Percentiles rank a stretch among this genome's conserved stretches.
phyloP scores from a whole-genome alignment of 2,329 filamentous ascomycete genomes.

The Coniella vitis region DNA sequence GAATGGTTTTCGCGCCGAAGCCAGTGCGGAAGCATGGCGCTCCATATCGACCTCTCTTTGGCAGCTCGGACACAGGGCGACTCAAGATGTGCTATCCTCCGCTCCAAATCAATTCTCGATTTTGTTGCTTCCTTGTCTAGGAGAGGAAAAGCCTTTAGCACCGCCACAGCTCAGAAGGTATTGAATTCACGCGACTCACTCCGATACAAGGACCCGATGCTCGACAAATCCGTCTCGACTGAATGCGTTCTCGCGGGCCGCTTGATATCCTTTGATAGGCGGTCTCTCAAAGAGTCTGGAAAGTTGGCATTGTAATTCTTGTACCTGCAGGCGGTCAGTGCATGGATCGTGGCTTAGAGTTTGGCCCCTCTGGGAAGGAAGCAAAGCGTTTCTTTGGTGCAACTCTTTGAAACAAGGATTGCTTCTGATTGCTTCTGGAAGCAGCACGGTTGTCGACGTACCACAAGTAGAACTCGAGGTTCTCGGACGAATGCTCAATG shows the following conservation, averaged over 20 bases:
- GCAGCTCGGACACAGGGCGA: constrained; percentile 9
- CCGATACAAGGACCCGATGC: not conserved
- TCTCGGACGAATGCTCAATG: constrained; percentile 42
- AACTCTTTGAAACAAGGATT: not conserved
- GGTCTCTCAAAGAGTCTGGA: constrained; percentile 14
- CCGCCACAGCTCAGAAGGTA: too few species aligned
- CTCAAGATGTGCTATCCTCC: constrained; percentile 12
- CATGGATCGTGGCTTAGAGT: not conserved
- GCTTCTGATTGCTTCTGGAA: not conserved
- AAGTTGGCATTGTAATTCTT: constrained; percentile 35
- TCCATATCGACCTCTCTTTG: constrained; percentile 7
- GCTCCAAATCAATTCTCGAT: constrained; percentile 8
- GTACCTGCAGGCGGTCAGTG: constrained; percentile 28
- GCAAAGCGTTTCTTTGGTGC: not conserved
- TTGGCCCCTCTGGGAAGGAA: not conserved
- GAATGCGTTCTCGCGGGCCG: not conserved
- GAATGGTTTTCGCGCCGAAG: not conserved
- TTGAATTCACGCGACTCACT: not conserved
- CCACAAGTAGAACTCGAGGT: constrained; percentile 45
- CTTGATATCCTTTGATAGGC: not conserved
- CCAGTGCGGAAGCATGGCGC: not conserved
- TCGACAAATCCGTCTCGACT: not conserved
- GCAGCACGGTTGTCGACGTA: constrained; percentile 19
- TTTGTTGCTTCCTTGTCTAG: constrained; percentile 10
- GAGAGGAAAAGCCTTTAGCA: not conserved